Base-by-base conservation (phyloP, 176 grass and related monocot genomes). In the Triticum urartu region DNA sequence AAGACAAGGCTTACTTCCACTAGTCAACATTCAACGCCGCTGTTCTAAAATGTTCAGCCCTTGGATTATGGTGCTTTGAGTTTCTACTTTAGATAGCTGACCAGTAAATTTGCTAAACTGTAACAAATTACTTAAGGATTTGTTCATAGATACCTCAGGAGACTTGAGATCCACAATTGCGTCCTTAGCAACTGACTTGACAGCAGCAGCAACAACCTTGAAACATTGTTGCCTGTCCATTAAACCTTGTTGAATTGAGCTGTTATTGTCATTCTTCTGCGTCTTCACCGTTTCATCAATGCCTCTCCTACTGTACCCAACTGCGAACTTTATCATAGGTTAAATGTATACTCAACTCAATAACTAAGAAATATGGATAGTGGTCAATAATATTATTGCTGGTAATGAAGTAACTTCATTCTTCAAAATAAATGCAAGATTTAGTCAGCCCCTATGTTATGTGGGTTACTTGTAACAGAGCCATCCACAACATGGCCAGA, bases 241-340 rank as follows among this genome's bases (percentile, higher is more conserved):
- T 82, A 94, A 90, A 83, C 72, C 58, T 71, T 84, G 90, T 85
- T 91, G 69, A 58, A 58, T 75, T 18, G 77, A 83, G 75, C 61
- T 82, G 78, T 77, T 82, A 30, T 50, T 74, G 40, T 18, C 85
- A n/a, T 64, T 85, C 78, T 94, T 96, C 67, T 88, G 80, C 12
- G 68, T 36, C 72, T 95, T 87, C 64, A 90, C 93, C n/a, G 33
- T 92, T 67, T 94, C 94, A 35, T 93, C 90, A 40, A 89, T 84
- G 66, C 97, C 97, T 91, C 97, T 95, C 89, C 94, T 91, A 83
- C 92, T 96, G 87, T 94, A 96, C 18, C 90, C 94, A 81, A 96
- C 97, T 83, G 97, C 97, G 61, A 98, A 98, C 92, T 98, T 87
- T 63, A 90, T 64, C 60, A 79, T 64, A 73, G 25, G 77, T 70